A percentile compares a stretch with the other conserved stretches of the same genome.
Conservation (phyloP, 345 rosid species). For the Syzygium jambos region DNA sequence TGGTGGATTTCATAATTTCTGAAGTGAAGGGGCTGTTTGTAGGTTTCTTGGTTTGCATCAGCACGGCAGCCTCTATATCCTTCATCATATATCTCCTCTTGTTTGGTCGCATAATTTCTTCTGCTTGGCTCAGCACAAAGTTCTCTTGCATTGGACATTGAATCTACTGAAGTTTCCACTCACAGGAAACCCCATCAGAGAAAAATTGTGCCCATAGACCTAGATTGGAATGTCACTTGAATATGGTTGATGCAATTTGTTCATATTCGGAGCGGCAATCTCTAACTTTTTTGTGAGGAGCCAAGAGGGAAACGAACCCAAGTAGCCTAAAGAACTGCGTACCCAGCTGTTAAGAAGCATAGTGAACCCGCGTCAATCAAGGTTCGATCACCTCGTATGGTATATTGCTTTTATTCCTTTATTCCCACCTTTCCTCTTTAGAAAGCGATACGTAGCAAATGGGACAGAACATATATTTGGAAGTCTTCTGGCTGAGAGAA, state of each 20-base stretch:
- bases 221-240: not conserved
- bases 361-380: not conserved
- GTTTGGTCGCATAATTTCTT: slow-evolving; percentile 27
- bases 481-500: not conserved
- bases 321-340: not conserved
- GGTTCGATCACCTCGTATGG: not conserved
- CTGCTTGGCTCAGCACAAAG: not conserved
- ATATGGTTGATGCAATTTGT: not conserved
- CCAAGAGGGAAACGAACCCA: not conserved
- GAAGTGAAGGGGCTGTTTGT: slow-evolving; percentile 63
- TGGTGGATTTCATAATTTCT: slow-evolving; percentile 66
- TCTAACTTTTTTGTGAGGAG: not conserved
- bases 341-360: not conserved
- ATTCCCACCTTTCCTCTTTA: not conserved
- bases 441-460: not conserved
- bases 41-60: slow-evolving; percentile 36
- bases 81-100: slow-evolving; percentile 71
- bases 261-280: not conserved
- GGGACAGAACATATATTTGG: not conserved
- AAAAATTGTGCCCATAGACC: not conserved
- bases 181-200: not conserved
- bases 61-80: slow-evolving; percentile 54
- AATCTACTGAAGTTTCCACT: not conserved
- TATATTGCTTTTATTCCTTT: not conserved
- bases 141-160: not conserved